A percentile compares a stretch with the other conserved stretches of the same genome.
Conservation (phyloP, 208 protist species). For the Wallacemonas collosoma region DNA sequence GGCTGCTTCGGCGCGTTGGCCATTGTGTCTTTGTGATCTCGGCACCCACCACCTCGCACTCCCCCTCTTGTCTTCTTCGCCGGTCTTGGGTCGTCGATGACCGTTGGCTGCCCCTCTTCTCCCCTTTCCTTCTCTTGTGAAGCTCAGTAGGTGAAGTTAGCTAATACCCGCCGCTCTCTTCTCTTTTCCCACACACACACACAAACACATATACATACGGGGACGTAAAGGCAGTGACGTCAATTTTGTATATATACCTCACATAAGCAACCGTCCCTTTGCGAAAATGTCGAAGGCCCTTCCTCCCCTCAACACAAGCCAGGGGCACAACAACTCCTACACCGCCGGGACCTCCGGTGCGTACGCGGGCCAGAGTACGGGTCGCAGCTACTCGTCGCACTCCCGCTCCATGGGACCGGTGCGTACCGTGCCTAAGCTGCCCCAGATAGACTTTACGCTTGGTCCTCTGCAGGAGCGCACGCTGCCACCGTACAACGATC, state of each 20-base stretch:
- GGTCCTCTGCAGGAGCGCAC: conserved; percentile 66
- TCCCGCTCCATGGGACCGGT: conserved; percentile 4
- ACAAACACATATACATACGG: no score
- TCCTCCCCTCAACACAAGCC: conserved; percentile 33
- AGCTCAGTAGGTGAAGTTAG: not conserved
- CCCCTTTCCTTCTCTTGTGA: conserved; percentile 1
- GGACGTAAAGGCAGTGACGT: no score
- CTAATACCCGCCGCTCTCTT: no score
- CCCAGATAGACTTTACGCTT: conserved; percentile 71
- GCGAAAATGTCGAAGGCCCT: conserved; percentile 44
- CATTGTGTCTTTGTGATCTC: no score
- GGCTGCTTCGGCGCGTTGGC: no score
- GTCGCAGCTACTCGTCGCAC: conserved; percentile 18
- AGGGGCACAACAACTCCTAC: conserved; percentile 27
- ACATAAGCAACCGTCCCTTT: no score
- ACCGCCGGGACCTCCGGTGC: conserved; percentile 10
- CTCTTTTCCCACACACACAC: no score
- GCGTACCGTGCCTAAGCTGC: conserved; percentile 33
- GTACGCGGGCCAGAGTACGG: conserved; percentile 14
- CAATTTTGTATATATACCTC: no score
- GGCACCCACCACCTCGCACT: no score
- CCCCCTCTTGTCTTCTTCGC: no score
- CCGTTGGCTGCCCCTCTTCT: not conserved
- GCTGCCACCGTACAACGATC: conserved; percentile 82
- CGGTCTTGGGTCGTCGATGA: no score